Evolutionary conservation across 2,329 filamentous ascomycete species (phyloP), one percentile per base, ranked within the genome.

Genomic region (Ascochyta clinopodiicola): DNA sequence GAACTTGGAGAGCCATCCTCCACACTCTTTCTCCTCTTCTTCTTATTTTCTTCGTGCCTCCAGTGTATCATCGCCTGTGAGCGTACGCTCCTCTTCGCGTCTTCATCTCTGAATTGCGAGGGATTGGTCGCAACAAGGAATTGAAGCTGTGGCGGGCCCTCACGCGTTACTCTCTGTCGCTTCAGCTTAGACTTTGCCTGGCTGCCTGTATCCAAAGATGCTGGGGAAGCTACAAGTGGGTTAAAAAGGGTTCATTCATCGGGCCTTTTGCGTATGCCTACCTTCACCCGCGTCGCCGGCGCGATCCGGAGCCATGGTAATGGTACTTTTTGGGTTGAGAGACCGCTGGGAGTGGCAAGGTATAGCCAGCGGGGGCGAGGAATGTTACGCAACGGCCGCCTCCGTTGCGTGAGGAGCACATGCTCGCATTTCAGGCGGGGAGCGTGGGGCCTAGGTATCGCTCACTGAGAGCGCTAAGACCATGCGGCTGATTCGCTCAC

Each of bases 61-160:
- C 69, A 68, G 19, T 69, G 63, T 6, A 64, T 67, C 71, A 73
- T 75, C 22, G 68, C 71, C 46, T 72, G 69, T 5, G 70, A 73
- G 8, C 71, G 71, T 39, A 75, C 63, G 43, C 62, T 70, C 31
- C 64, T 61, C 50, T 67, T 71, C 5, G 61, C 58, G 4, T 57
- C 49, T 31, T 64, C 62, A 38, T 68, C 60, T 24, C 66, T 73
- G 57, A 75, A 75, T 12, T 73, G 62, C 5, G 68, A 64, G 1
- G 62, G 71, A 37, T 48, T 37, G 31, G 70, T 74, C 24, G 68
- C 70, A 2, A 67, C 70, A 10, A 74, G 45, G 25, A 74, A 73
- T 31, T 70, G 69, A n/a, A 69, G 46, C 58, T 70, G 63, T 2
- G 67, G 67, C 17, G 62, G 64, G 8, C 64, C 69, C 56, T 67